Evolutionary conservation across 495 filamentous ascomycete species (phyloP).

Genomic region (Xylaria longipes): DNA sequence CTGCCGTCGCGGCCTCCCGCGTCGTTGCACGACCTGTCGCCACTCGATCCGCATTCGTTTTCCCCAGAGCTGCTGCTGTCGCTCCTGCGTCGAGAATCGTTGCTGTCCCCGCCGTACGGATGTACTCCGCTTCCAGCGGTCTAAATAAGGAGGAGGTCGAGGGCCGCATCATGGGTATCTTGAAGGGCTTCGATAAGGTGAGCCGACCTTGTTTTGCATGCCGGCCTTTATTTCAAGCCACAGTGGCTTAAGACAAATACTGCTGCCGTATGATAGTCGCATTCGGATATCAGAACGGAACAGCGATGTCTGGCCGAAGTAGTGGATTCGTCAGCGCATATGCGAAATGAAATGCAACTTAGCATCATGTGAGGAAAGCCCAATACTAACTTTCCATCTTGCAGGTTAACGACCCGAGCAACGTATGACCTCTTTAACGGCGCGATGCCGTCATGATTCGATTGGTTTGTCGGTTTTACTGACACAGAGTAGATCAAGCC

Average conservation of each 20-base stretch:
- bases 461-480: conserved; percentile 25
- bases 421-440: conserved; percentile 60
- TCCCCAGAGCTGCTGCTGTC: conserved; percentile 59
- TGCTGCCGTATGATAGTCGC: neutral
- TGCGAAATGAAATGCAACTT: neutral
- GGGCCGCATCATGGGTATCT: conserved; percentile 87
- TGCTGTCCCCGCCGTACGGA: conserved; percentile 68
- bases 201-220: conserved; percentile 36
- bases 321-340: conserved; percentile 6
- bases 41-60: conserved; percentile 58
- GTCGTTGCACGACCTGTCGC: conserved; percentile 63
- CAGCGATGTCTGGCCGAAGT: neutral
- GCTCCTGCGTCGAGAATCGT: conserved; percentile 58
- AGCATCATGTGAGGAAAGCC: conserved; percentile 1
- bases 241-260: neutral
- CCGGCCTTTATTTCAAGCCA: neutral
- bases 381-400: conserved; percentile 35
- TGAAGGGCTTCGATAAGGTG: conserved; percentile 98
- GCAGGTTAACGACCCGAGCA: conserved; percentile 75
- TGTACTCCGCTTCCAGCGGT: conserved; percentile 83
- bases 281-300: neutral
- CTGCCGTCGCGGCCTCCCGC: conserved; percentile 58
- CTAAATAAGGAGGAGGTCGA: conserved; percentile 84
- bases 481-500: conserved; percentile 69
- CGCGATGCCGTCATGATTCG: neutral